phyloP scores from a whole-genome alignment of 768 basidiomycete species.

The Suillus ampliporus region DNA sequence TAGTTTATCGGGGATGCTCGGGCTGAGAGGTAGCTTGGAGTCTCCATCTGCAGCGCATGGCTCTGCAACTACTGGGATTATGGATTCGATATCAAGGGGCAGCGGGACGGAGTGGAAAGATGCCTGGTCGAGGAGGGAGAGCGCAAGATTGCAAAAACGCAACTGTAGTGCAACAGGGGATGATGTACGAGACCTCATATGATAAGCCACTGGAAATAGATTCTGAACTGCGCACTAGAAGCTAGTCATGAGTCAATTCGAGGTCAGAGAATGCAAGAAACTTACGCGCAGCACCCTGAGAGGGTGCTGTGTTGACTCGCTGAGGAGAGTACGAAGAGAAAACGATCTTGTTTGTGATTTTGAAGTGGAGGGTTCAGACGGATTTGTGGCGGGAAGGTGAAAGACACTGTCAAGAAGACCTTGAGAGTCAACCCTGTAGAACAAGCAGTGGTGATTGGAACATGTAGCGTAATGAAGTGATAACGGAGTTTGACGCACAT shows the following conservation, averaged over 20 bases:
- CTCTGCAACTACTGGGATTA: conserved; percentile 40
- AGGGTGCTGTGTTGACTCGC: conserved; percentile 56
- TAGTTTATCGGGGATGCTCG: conserved; percentile 31
- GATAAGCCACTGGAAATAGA: conserved; percentile 70
- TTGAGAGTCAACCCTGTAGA: conserved; percentile 67
- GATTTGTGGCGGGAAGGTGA: conserved; percentile 50
- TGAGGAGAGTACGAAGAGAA: conserved; percentile 64
- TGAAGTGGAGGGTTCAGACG: conserved; percentile 48
- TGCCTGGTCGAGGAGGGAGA: conserved; percentile 73
- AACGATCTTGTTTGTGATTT: conserved; percentile 38
- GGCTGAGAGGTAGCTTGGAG: conserved; percentile 23
- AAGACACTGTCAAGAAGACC: conserved; percentile 83
- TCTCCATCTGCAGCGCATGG: conserved; percentile 29
- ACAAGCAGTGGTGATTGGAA: neutral
- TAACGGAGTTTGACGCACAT: conserved; percentile 43
- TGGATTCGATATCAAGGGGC: conserved; percentile 50
- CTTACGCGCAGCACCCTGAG: conserved; percentile 62
- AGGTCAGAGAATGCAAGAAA: conserved; percentile 24
- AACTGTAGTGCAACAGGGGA: conserved; percentile 70
- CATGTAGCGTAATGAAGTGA: neutral
- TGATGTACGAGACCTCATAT: conserved; percentile 67
- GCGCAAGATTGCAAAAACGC: conserved; percentile 76
- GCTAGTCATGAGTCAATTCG: conserved; percentile 14
- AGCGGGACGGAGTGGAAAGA: conserved; percentile 54
- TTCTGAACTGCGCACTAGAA: conserved; percentile 65